Base-by-base conservation (phyloP, 2,329 filamentous ascomycete species). In the Colletotrichum scovillei region DNA sequence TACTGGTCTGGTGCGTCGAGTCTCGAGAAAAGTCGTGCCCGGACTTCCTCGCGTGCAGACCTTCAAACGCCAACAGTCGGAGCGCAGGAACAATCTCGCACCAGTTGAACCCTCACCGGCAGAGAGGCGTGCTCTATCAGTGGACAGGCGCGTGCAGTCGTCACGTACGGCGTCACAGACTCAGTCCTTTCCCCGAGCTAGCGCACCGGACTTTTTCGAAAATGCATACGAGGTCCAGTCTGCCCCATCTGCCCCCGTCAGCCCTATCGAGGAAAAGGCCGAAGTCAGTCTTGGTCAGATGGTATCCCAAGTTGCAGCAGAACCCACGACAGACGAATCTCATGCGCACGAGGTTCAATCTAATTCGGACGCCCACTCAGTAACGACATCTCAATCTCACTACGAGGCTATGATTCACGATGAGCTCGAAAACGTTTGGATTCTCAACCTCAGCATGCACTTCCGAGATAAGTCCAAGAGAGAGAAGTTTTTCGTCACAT, bases 401-500 rank as follows among this genome's bases (percentile, higher is more conserved):
- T 89, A 93, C 78, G 90, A 93, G 66, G 85, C 87, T 65, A 86
- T 90, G 77, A 89, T 98, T 76, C 91, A 93, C 76, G 91, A 94
- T 75, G 96, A 98, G 82, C 88, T 98, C 68, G 95, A 98, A 79
- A 90, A 88, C 74, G 92, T 90, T 79, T 99, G 97, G 97, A 98
- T 99, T 73, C 87, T 99, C 77, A 99, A 99, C 80, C 88, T 98
- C 73, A 98, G 95, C 83, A 98, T 99, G 97, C 95, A 98, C 82
- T 99, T 98, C 82, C 91, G 95, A 72, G 97, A 99, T 84, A 92
- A 93, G 78, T 97, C 95, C 14, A 94, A 94, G 78, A 90, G 96
- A 56, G 97, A 99, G 82, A 99, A 99, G 82, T 98, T 98, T 86
- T 99, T 98, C 82, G 92, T 99, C 75, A 98, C 97, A 0, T 99